Evolutionary conservation across 176 grass and related monocot genomes (phyloP), one percentile per base, ranked within the genome.

Genomic region (Phragmites australis): DNA sequence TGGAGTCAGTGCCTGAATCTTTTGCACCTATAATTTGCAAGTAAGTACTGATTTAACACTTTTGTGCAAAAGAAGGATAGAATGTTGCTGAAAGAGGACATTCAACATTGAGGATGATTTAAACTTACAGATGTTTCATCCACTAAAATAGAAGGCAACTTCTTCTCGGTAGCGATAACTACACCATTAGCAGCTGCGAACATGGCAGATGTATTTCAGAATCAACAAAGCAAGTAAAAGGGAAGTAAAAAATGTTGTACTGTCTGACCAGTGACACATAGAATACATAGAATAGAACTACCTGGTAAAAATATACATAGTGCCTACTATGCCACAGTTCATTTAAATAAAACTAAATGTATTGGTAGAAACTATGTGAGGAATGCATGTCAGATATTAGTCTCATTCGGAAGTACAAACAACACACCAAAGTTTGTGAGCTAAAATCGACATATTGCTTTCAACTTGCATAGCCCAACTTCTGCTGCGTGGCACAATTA

Each of bases 1-100:
- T 50, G 92, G 84, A 74, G 96, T 95, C 84, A 98, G 78, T 43
- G 90, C 58, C 63, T 98, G 96, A 79, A 93, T 98, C 78, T 98
- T 98, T 89, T 98, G 96, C 16, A 98, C 92, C 92, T 95, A 45
- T 21, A 86, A 77, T 81, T 65, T 83, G 16, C 65, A 82, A 8
- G 57, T 48, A 65, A 8, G 34, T 23, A 82, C 37, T 48, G 66
- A 41, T 77, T 79, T 78, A 78, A 23, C 2, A 32, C 14, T 54
- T 26, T 12, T 31, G n/a, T 27, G 21, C 6, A 39, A 60, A 41
- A 56, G 12, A 71, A 11, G 3, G 34, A 82, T 64, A 74, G 0
- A 25, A 41, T 39, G 21, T 2, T 4, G 9, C 13, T 39, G n/a
- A 61, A 54, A 30, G 45, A 82, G 37, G 50, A 43, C 31, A 26